Conservation (phyloP, 2,329 filamentous ascomycete species). For the Penicillium digitatum region DNA sequence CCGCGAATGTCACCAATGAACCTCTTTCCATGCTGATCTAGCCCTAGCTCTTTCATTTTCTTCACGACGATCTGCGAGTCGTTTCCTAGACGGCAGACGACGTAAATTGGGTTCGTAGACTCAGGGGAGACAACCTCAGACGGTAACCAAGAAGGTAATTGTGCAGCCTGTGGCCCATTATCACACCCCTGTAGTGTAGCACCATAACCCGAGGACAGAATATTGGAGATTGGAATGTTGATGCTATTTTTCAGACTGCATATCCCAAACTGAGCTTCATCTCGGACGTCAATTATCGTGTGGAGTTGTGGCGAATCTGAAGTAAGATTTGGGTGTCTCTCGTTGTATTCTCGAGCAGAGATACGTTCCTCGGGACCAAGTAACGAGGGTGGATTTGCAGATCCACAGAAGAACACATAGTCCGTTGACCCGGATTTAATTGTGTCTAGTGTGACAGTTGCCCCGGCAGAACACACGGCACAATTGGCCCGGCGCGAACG, state of each 20-base stretch:
- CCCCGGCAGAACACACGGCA: slow-evolving; percentile 66
- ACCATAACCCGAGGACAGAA: slow-evolving; percentile 30
- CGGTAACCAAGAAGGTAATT: slow-evolving; percentile 29
- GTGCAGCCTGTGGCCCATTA: background rate
- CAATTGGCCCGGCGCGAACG: slow-evolving; percentile 66
- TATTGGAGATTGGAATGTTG: slow-evolving; percentile 50
- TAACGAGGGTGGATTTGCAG: slow-evolving; percentile 51
- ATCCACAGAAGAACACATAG: slow-evolving; percentile 82
- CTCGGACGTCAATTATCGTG: slow-evolving; percentile 75
- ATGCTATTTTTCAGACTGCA: slow-evolving; percentile 71
- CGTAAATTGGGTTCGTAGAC: slow-evolving; percentile 37
- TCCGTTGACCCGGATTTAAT: slow-evolving; percentile 66
- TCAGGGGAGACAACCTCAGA: slow-evolving; percentile 20
- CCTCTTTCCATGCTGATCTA: slow-evolving; percentile 33
- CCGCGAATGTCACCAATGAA: slow-evolving; percentile 43
- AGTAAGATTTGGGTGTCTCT: slow-evolving; percentile 7
- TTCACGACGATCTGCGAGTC: slow-evolving; percentile 47
- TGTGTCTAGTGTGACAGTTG: slow-evolving; percentile 60
- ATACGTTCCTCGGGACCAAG: slow-evolving; percentile 65
- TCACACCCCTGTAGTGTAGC: background rate
- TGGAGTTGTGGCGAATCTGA: slow-evolving; percentile 34
- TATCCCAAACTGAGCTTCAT: slow-evolving; percentile 78
- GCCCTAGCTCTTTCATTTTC: slow-evolving; percentile 39
- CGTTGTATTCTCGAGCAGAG: slow-evolving; percentile 57
- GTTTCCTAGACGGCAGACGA: slow-evolving; percentile 49